phyloP scores from a whole-genome alignment of 345 rosid genomes.

The Salix purpurea region DNA sequence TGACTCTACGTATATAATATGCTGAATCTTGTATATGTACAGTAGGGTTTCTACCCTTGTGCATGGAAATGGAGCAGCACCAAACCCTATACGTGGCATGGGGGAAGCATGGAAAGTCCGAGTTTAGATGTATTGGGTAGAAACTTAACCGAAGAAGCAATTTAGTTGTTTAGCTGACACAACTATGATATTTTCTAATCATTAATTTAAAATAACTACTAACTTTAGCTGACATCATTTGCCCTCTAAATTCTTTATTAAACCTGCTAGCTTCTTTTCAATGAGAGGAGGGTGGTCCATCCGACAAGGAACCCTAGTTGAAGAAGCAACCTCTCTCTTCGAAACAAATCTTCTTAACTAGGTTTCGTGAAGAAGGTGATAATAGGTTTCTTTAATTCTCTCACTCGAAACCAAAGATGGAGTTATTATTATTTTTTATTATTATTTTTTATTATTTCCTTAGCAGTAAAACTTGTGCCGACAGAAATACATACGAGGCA shows the following conservation, averaged over 20 bases:
- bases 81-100: slow-evolving; percentile 34
- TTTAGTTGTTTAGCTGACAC: slow-evolving; percentile 59
- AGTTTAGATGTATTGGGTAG: slow-evolving; percentile 75
- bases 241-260: slow-evolving; percentile 19
- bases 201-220: not conserved
- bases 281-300: slow-evolving; percentile 30
- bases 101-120: slow-evolving; percentile 47
- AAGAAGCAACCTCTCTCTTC: slow-evolving; percentile 41
- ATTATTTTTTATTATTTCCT: not conserved
- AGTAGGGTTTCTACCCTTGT: slow-evolving; percentile 2
- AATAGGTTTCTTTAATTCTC: slow-evolving; percentile 1
- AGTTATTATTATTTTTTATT: not conserved
- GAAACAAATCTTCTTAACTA: not conserved
- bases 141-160: slow-evolving; percentile 67
- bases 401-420: not conserved
- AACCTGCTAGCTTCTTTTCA: slow-evolving; percentile 24
- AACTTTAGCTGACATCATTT: slow-evolving; percentile 36
- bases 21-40: not conserved
- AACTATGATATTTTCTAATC: slow-evolving; percentile 21
- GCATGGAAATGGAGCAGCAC: slow-evolving; percentile 31
- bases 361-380: slow-evolving; percentile 28
- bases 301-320: slow-evolving; percentile 51
- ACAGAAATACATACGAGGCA: slow-evolving; percentile 24
- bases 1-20: not conserved
- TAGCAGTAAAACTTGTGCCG: slow-evolving; percentile 29